phyloP scores from a whole-genome alignment of 306 rosid genomes.

The Quillaja saponaria region DNA sequence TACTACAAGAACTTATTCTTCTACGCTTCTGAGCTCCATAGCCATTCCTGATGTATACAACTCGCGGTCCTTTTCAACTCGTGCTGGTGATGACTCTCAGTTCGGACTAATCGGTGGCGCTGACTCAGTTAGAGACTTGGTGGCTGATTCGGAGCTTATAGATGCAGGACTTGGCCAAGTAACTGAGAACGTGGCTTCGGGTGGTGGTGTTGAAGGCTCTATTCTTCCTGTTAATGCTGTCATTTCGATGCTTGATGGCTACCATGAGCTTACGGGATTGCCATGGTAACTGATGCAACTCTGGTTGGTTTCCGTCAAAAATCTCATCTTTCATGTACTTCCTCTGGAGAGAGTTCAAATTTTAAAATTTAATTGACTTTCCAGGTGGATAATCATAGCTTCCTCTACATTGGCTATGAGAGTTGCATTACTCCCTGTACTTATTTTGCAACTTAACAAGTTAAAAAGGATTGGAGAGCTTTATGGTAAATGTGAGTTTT shows the following conservation, averaged over 20 bases:
- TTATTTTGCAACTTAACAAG: slow-evolving; percentile 63
- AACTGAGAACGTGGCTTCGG: slow-evolving; percentile 26
- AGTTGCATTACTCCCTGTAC: slow-evolving; percentile 53
- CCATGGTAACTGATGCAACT: slow-evolving; percentile 61
- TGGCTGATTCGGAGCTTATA: slow-evolving; percentile 37
- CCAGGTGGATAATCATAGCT: slow-evolving; percentile 81
- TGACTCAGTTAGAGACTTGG: slow-evolving; percentile 27
- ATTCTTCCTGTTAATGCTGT: slow-evolving; percentile 52
- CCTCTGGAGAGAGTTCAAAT: slow-evolving; percentile 4
- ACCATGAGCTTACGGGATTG: slow-evolving; percentile 70
- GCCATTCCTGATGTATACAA: slow-evolving; percentile 36
- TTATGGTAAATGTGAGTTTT: slow-evolving; percentile 68
- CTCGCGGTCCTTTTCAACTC: slow-evolving; percentile 56
- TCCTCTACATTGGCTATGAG: slow-evolving; percentile 75
- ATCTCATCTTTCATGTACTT: not conserved
- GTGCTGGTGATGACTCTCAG: slow-evolving; percentile 38
- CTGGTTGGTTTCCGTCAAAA: not conserved
- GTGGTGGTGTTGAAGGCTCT: slow-evolving; percentile 29
- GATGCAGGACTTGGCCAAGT: slow-evolving; percentile 23
- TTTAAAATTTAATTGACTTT: slow-evolving; percentile 18
- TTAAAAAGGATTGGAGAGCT: slow-evolving; percentile 54
- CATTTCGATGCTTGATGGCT: slow-evolving; percentile 62
- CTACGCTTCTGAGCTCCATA: not conserved
- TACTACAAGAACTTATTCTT: slow-evolving; percentile 23
- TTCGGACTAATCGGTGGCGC: slow-evolving; percentile 21